Evolutionary conservation across 768 basidiomycete genomes (phyloP), one percentile per base, ranked within the genome.

Genomic region (Hygrophoropsis aurantiaca): DNA sequence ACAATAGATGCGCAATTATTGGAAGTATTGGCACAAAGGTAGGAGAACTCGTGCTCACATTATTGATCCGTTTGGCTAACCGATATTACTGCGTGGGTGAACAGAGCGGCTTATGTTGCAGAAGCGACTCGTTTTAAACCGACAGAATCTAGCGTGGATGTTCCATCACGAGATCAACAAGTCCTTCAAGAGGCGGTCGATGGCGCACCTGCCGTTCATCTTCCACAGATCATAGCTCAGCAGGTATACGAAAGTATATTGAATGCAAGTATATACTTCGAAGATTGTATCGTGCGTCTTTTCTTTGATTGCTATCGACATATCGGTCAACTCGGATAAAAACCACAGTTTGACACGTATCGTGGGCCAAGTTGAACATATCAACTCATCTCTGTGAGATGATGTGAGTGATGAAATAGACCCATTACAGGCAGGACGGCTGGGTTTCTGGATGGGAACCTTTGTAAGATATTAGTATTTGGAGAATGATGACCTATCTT

Each of bases 101-200:
- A 30, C 5, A 60, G 60, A 30, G 25, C 54, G 16, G 46, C 46
- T 13, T 63, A 62, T 33, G 54, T 62, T 15, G 36, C 56, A 32
- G 60, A 62, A 46, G 61, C 61, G 6, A 50, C 56, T 15, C 58
- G 61, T n/a, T 62, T 60, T 52, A 60, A 56, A 34, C n/a, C 36
- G n/a, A 60, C 49, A 2, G 34, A 40, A 46, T 25, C 40, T 16
- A 42, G 23, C 9, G 26, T 60, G 38, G 40, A 56, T 16, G 41
- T 41, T 19, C 54, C 49, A 5, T 44, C 50, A 10, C 50, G 56
- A 15, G 49, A 56, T 20, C 21, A 49, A 26, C 42, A 63, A 15
- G 53, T 60, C 35, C 51, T 62, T 32, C 49, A 58, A 24, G 53
- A 30, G 1, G 58, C 58, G 10, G 36, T 58, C 27, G 42, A 62